Evolutionary conservation across 164 flowering plant species (phyloP).

Genomic region (Sextonia rubra): DNA sequence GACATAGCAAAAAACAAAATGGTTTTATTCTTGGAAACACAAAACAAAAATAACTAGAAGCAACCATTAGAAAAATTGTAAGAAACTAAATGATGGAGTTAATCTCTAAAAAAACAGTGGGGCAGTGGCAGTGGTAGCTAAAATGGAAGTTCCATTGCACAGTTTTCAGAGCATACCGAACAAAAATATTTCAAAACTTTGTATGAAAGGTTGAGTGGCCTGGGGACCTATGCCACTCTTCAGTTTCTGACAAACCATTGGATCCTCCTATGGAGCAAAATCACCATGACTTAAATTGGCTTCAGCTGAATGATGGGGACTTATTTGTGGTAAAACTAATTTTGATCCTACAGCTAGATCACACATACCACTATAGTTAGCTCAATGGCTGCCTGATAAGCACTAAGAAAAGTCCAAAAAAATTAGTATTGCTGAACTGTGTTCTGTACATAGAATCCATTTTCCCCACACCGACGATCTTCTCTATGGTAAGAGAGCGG

Average conservation of each 20-base stretch:
- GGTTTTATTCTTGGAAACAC: not conserved
- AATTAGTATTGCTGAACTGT: not conserved
- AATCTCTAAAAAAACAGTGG: not conserved
- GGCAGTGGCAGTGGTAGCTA: not conserved
- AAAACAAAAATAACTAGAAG: too few relatives aligned
- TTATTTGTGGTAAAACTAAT: not conserved
- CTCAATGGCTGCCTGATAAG: not conserved
- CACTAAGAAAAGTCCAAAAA: not conserved
- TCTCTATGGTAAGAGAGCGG: too few relatives aligned
- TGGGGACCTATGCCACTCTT: not conserved
- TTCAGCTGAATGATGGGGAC: not conserved
- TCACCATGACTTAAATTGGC: not conserved
- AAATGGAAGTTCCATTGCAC: not conserved
- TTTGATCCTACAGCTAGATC: not conserved
- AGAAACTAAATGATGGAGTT: not conserved
- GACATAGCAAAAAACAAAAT: not conserved
- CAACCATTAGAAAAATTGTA: too few relatives aligned
- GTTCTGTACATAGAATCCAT: too few relatives aligned
- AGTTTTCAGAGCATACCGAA: not conserved
- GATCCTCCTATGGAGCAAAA: not conserved
- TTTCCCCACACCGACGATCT: too few relatives aligned
- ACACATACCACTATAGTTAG: not conserved
- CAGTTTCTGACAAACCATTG: not conserved
- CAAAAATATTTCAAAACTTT: not conserved
- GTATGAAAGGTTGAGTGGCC: not conserved